Percentiles rank a stretch among this genome's conserved stretches.
These are phyloP conservation scores for Aspergillus luchuensis DNA, from an alignment of 2,329 filamentous ascomycete genomes.

Conservation along the genomic window DNA sequence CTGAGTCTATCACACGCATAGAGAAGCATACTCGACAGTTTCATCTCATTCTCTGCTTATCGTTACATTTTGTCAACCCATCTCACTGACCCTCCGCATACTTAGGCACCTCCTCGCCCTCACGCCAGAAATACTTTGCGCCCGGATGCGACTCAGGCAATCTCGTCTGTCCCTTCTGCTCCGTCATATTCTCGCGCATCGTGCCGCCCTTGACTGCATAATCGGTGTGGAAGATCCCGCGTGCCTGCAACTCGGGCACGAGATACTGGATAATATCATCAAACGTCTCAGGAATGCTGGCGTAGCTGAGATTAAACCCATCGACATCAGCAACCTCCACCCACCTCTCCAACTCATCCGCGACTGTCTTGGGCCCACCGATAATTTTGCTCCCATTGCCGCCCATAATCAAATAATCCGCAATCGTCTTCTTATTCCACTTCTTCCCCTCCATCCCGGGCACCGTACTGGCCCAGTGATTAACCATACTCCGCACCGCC, in stretches of 20 bases:
- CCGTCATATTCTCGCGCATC: conserved; percentile 43
- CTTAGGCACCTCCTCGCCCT: conserved; percentile 35
- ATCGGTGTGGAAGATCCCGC: conserved; percentile 44
- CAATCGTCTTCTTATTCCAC: conserved; percentile 41
- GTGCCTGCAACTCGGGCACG: conserved; percentile 35
- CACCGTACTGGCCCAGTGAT: conserved; percentile 47
- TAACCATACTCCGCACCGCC: conserved; percentile 49
- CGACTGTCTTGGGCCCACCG: conserved; percentile 40
- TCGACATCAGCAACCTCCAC: conserved; percentile 38
- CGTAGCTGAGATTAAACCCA: conserved; percentile 41
- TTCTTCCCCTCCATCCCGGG: conserved; percentile 44
- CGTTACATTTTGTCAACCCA: too few species aligned
- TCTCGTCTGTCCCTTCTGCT: conserved; percentile 31
- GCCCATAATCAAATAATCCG: conserved; percentile 37
- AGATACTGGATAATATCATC: conserved; percentile 38
- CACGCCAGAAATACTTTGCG: conserved; percentile 39
- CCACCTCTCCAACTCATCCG: conserved; percentile 42
- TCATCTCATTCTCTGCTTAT: too few species aligned
- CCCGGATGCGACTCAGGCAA: conserved; percentile 40
- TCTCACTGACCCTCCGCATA: conserved; percentile 23
- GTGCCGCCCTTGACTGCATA: conserved; percentile 42
- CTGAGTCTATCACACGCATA: too few species aligned
- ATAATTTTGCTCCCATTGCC: conserved; percentile 41
- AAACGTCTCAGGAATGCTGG: conserved; percentile 38
- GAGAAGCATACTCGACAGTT: too few species aligned